Evolutionary conservation across 768 basidiomycete species (phyloP), one percentile per base, ranked within the genome.

Genomic region (Boletus patriciae): DNA sequence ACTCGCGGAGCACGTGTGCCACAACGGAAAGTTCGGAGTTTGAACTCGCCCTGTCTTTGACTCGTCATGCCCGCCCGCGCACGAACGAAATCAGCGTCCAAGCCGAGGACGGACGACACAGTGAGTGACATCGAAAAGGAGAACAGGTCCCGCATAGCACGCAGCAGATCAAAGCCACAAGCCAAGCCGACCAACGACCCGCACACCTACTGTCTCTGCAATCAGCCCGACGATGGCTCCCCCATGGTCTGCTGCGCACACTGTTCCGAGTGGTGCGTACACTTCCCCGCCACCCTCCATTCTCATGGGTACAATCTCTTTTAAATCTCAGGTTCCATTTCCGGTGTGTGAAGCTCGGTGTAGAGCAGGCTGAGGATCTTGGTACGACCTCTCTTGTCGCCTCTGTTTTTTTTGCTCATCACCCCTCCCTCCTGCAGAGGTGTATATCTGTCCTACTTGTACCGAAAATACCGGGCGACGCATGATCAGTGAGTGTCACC

Each of bases 181-280:
- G 10, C 55, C 40, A 66, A 60, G 48, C 55, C 57, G 13, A 29
- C 66, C 44, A 61, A 57, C 59, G 61, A 62, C 18, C 47, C 63
- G 46, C 63, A 65, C 55, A 69, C 65, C 31, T 64, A 68, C 38
- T 93, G 91, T 74, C 72, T 80, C 1, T 94, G 92, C 70, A 77
- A 79, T 23, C 80, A 80, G 47, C 81, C 80, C 38, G 87, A 92
- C 69, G 87, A 91, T 74, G 90, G 88, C 33, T 80, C 86, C 7
- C 90, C 90, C 13, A 92, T 92, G 90, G 85, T 93, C 47, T 75
- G 74, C 36, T 94, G 92, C 66, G 78, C 82, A 25, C 76, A 80
- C 50, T 94, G 92, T 69, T 77, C 74, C 25, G 85, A 85, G 60
- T 92, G 91, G 92, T 87, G 61, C 62, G 83, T 71, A 12, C 27